Base-by-base conservation (phyloP, 2,329 filamentous ascomycete genomes). In the Fusarium sp. region DNA sequence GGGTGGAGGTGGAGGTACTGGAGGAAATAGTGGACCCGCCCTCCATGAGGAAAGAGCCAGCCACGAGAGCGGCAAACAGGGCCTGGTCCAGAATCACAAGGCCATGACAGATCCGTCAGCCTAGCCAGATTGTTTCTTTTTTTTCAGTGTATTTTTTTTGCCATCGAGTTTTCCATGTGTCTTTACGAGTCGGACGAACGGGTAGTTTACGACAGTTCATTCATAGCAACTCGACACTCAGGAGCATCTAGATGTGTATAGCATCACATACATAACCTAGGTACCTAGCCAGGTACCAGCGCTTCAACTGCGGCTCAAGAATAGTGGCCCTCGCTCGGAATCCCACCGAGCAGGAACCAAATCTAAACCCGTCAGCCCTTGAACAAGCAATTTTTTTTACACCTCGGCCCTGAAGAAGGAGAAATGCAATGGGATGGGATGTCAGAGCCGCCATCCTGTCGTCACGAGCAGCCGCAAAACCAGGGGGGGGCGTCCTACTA, bases 391-490 rank as follows among this genome's bases (percentile, higher is more conserved):
- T 6, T 57, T 47, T 27, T 24, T 62, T 47, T 67, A 66, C 71
- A 69, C 75, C 73, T 77, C 75, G 75, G 75, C 59, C 74, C 64
- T 72, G 42, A 58, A 34, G 57, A 65, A 66, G 54, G 50, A 34
- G 50, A 34, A 57, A 57, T 65, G 31, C 27, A 38, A 35, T 31
- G 31, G 20, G 20, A 37, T 13, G 29, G 18, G 45, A 35, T 73
- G 71, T 69, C 62, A 72, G 35, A 72, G 10, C n/a, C 34, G 42
- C 31, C 31, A n/a, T 37, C 20, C 58, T 56, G 37, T 64, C 64
- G 70, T 71, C 72, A 75, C 69, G 66, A 75, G 72, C 69, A 64
- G 66, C 66, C 69, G 63, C 62, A 66, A 40, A 61, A 56, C 29
- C 35, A 24, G 22, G 27, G 57, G 37, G 58, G 37, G 16, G 57